Evolutionary conservation across 805 yeast genomes (phyloP), one percentile per base, ranked within the genome.

Genomic region (Ogataea trehaloabstinens): DNA sequence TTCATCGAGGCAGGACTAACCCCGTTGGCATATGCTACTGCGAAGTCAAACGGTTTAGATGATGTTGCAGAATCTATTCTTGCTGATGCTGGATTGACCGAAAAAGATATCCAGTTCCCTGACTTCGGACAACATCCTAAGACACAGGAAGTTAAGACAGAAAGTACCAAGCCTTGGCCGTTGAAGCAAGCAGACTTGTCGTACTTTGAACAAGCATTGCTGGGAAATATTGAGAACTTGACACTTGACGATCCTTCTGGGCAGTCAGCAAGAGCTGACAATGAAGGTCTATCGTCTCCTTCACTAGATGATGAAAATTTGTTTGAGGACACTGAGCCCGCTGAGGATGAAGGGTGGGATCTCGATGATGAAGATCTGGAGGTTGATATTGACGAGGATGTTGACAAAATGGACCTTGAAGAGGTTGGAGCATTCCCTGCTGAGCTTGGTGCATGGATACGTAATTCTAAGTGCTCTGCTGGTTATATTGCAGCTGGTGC

Each of bases 401-500:
- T 38, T 11, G 68, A 54, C 5, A 73, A 61, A 16, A 67, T 58
- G 4, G 76, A 61, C 10, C 55, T 40, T 20, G 64, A 56, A 18
- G 61, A 48, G 5, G 52, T 51, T 6, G 55, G 61, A 17, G 68
- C 61, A 18, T 59, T 66, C 45, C 73, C 72, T 12, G 75, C 76
- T 19, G 96, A 90, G 59, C 64, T 80, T 22, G 81, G 82, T 4
- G 63, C 64, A 42, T 95, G 99, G 99, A 75, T 86, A 21, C 83
- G 91, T 49, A 87, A 85, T 63, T 85, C 96, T 13, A 85, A 83
- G 46, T 76, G 90, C 40, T 88, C 97, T 4, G 97, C 96, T 21
- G 88, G 87, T 19, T 86, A 88, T 53, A 89, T 84, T 55, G 97
- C 99, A 2, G 89, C 96, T 2, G 99, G 99, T 53, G 85, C 95